Evolutionary conservation across 169 alveolate species (phyloP).

Genomic region (Babesia sp.): DNA sequence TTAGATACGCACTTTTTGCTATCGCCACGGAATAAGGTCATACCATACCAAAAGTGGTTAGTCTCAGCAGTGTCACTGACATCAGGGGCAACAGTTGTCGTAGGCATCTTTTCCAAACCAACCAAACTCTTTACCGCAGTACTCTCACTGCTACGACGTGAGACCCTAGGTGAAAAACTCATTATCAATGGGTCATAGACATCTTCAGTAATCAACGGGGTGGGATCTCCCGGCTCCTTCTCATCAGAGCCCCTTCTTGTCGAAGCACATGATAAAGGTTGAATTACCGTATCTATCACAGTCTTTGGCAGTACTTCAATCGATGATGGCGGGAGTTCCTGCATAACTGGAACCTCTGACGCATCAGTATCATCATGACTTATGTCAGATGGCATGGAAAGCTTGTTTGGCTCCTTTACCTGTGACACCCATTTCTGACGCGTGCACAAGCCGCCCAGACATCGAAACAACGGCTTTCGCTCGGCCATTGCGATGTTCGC

Average conservation of each 20-base stretch:
- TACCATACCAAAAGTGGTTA: constrained; percentile 4
- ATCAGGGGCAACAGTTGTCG: neutral
- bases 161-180: constrained; percentile 25
- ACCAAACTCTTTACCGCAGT: neutral
- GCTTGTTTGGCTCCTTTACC: constrained; percentile 18
- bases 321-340: neutral
- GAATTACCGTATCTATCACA: neutral
- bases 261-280: neutral
- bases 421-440: neutral
- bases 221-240: neutral
- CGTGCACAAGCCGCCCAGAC: constrained; percentile 19
- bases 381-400: neutral
- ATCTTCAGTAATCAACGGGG: constrained; percentile 15
- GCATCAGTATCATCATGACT: neutral
- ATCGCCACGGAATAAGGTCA: neutral
- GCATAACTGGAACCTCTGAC: neutral
- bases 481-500: constrained; percentile 23
- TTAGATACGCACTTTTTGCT: neutral
- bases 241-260: neutral
- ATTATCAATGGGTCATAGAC: constrained; percentile 30
- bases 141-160: neutral
- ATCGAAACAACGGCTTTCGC: neutral
- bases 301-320: constrained; percentile 2
- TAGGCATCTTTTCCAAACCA: neutral
- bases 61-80: neutral